Evolutionary conservation across 768 basidiomycete species (phyloP).

Genomic region (Amanita phalloides): DNA sequence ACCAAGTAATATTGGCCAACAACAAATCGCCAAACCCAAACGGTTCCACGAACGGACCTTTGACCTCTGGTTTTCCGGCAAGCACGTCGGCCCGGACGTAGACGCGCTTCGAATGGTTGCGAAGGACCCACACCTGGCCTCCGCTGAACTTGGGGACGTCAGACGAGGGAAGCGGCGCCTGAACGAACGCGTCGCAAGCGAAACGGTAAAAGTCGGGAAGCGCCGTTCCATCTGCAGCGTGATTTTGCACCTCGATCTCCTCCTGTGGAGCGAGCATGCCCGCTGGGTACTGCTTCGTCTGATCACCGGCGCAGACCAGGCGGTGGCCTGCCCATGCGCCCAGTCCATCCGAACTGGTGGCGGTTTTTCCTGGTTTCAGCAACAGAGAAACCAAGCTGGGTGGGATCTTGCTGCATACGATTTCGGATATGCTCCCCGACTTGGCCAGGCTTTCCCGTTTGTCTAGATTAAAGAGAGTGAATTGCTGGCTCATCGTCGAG

Average conservation of each 20-base stretch:
- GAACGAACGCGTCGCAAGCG: neutral
- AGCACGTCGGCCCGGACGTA: slow-evolving; percentile 7
- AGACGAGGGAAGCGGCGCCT: neutral
- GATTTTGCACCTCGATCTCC: neutral
- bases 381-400: neutral
- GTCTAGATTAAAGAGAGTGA: slow-evolving; percentile 2
- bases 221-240: neutral
- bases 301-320: slow-evolving; percentile 1
- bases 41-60: neutral
- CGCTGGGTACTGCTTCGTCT: neutral
- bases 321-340: slow-evolving; percentile 5
- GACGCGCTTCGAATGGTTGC: slow-evolving; percentile 4
- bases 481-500: neutral
- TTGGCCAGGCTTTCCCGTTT: neutral
- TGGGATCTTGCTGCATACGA: slow-evolving; percentile 1
- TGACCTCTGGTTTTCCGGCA: neutral
- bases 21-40: slow-evolving; percentile 5
- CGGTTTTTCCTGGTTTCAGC: neutral
- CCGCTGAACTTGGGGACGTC: neutral
- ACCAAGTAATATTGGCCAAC: slow-evolving; percentile 4
- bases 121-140: slow-evolving; percentile 4
- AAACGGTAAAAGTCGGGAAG: neutral
- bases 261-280: neutral
- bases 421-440: neutral
- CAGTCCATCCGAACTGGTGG: neutral